These are phyloP conservation scores for Teratosphaeria nubilosa DNA, from an alignment of 2,329 filamentous ascomycete species.

Conservation along the genomic window DNA sequence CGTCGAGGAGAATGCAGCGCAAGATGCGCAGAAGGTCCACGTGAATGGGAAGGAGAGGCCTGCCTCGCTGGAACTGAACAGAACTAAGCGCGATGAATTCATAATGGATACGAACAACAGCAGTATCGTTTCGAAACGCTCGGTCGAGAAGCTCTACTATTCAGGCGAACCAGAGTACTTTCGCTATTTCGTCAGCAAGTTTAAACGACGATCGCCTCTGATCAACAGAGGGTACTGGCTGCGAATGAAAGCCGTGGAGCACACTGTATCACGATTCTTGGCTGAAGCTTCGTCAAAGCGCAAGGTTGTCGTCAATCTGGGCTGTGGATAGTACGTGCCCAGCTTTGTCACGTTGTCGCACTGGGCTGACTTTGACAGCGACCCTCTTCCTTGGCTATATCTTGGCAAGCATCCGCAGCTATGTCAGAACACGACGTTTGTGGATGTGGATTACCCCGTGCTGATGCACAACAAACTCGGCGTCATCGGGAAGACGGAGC, in stretches of 20 bases:
- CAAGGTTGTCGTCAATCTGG: constrained; percentile 73
- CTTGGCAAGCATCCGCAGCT: constrained; percentile 54
- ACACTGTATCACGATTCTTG: constrained; percentile 66
- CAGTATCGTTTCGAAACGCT: constrained; percentile 85
- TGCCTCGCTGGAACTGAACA: constrained; percentile 11
- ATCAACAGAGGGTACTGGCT: constrained; percentile 88
- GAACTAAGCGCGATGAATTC: constrained; percentile 23
- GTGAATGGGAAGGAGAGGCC: neutral
- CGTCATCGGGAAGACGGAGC: constrained; percentile 53
- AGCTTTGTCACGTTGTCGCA: constrained; percentile 14
- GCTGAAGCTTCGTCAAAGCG: constrained; percentile 42
- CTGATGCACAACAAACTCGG: constrained; percentile 65
- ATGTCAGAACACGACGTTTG: constrained; percentile 54
- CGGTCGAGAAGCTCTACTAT: constrained; percentile 82
- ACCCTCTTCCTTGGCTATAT: constrained; percentile 78
- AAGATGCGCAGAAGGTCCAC: neutral
- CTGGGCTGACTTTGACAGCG: constrained; percentile 42
- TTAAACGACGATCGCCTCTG: constrained; percentile 70
- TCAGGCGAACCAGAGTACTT: constrained; percentile 71
- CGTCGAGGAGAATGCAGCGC: neutral
- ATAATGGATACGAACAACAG: constrained; percentile 64
- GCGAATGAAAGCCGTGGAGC: constrained; percentile 71
- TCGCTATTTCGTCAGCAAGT: constrained; percentile 76
- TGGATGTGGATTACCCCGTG: constrained; percentile 79
- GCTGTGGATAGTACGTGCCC: constrained; percentile 65